Percentiles rank a stretch among this genome's conserved stretches.
Conservation (phyloP, 306 rosid genomes). For the Lotus japonicus region DNA sequence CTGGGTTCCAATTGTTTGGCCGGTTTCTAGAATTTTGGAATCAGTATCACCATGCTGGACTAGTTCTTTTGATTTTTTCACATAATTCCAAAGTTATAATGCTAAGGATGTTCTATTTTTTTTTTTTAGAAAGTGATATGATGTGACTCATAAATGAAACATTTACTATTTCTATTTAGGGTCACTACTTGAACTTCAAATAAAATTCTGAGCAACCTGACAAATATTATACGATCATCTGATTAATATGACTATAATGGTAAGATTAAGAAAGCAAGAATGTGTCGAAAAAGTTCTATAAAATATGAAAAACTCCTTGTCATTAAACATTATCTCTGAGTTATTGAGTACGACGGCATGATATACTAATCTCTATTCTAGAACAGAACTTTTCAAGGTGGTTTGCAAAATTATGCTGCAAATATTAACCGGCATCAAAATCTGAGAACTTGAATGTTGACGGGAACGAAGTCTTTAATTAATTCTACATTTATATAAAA, state of each 20-base stretch:
- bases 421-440: neutral
- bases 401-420: neutral
- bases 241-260: too few relatives aligned
- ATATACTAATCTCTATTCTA: neutral
- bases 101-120: neutral
- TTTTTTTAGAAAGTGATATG: too few relatives aligned
- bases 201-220: too few relatives aligned
- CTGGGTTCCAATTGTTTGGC: neutral
- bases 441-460: neutral
- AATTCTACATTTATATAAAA: neutral
- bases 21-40: slow-evolving; percentile 4
- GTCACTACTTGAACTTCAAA: too few relatives aligned
- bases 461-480: neutral
- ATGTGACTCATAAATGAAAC: too few relatives aligned
- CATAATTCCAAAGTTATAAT: too few relatives aligned
- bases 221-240: too few relatives aligned
- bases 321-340: neutral
- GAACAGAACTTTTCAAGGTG: neutral
- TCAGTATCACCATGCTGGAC: neutral
- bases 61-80: neutral
- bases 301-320: neutral
- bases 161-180: too few relatives aligned
- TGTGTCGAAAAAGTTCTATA: neutral
- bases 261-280: neutral
- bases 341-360: neutral